Percentiles rank a stretch among this genome's conserved stretches.
Evolutionary conservation across 768 basidiomycete species (phyloP).

Genomic region (Boletus sensibilis): DNA sequence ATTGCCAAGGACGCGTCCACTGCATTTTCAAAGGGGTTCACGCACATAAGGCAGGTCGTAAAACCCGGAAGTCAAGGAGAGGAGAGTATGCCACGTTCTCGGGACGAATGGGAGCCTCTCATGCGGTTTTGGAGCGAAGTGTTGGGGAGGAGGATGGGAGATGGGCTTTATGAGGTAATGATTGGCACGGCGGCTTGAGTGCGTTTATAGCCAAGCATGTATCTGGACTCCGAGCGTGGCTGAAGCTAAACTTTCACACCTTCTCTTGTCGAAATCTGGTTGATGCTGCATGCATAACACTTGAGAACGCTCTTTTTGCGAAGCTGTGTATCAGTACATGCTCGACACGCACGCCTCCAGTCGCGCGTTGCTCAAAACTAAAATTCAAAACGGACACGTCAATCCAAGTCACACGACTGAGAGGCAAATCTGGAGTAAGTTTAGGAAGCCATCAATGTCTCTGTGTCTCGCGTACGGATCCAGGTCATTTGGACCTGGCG

Average conservation of each 20-base stretch:
- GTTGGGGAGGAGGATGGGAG: conserved; percentile 53
- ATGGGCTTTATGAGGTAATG: conserved; percentile 72
- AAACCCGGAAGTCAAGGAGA: conserved; percentile 32
- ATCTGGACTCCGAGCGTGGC: background rate
- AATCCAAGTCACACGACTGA: background rate
- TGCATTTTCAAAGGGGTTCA: conserved; percentile 63
- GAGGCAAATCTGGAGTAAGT: too few species aligned
- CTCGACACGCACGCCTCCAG: background rate
- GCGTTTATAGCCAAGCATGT: background rate
- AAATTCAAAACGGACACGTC: background rate
- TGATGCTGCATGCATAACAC: background rate
- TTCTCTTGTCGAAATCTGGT: background rate
- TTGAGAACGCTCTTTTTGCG: too few species aligned
- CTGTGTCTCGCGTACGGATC: too few species aligned
- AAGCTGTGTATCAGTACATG: background rate
- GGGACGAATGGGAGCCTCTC: conserved; percentile 77
- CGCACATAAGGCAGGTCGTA: conserved; percentile 46
- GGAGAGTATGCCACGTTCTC: conserved; percentile 73
- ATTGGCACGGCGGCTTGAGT: conserved; percentile 24
- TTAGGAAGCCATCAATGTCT: background rate
- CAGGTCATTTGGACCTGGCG: too few species aligned
- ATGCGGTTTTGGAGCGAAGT: conserved; percentile 86
- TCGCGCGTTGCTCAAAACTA: too few species aligned
- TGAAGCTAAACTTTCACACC: background rate
- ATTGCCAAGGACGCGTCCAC: conserved; percentile 45